A percentile compares a stretch with the other conserved stretches of the same genome.
Evolutionary conservation across 176 grass and related monocot species (phyloP).

Genomic region (Neostapfia colusana): DNA sequence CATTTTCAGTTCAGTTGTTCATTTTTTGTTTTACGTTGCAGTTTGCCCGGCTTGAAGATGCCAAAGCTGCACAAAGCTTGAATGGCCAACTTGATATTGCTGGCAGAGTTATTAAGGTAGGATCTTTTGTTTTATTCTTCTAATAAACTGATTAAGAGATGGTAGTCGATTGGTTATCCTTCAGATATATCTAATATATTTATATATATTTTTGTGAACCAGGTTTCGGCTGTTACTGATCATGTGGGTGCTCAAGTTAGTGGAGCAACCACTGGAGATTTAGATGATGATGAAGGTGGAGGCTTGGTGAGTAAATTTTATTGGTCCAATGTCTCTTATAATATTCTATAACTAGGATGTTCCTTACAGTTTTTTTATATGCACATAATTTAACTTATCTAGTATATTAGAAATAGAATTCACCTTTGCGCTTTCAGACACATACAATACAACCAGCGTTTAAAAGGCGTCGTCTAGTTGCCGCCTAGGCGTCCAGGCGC

Average conservation of each 20-base stretch:
- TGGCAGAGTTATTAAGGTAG: conserved; percentile 95
- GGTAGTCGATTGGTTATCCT: background rate
- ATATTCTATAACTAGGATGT: background rate
- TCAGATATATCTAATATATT: background rate
- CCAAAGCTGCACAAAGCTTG: conserved; percentile 96
- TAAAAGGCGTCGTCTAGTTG: too few species aligned
- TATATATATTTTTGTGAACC: conserved; percentile 9
- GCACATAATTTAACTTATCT: background rate
- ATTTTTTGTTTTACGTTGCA: conserved; percentile 42
- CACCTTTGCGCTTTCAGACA: background rate
- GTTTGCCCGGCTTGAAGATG: conserved; percentile 98
- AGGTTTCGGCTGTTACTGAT: conserved; percentile 97
- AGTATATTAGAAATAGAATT: background rate
- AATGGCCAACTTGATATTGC: conserved; percentile 98
- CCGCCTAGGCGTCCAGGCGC: too few species aligned
- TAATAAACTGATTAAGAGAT: background rate
- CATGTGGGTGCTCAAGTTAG: conserved; percentile 68
- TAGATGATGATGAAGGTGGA: conserved; percentile 99
- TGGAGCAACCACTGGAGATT: conserved; percentile 72
- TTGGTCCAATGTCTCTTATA: background rate
- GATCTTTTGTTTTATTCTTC: background rate
- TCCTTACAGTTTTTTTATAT: background rate
- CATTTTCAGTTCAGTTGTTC: conserved; percentile 5
- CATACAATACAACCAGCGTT: background rate
- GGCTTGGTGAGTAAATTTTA: conserved; percentile 67